Base-by-base conservation (phyloP, 2,329 filamentous ascomycete genomes). In the Aspergillus arachidicola region DNA sequence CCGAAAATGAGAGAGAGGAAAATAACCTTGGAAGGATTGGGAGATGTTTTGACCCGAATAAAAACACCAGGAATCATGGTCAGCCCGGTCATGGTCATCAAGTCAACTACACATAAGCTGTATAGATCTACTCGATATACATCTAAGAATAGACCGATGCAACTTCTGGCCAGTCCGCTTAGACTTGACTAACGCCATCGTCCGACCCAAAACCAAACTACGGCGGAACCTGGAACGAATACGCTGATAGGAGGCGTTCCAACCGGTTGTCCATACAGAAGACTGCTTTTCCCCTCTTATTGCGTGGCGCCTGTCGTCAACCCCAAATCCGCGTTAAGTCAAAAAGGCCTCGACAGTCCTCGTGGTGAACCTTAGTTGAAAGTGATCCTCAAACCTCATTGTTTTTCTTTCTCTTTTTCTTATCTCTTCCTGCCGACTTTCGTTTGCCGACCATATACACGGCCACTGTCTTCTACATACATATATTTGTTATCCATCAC, bases 241-340 rank as follows among this genome's bases (percentile, higher is more conserved):
- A 55, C 60, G 59, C 62, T 65, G 66, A 69, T 67, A 66, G 65
- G 63, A 66, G 61, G 61, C 32, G 62, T 66, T 64, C 59, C 58
- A 66, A 57, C 19, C 51, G 11, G 12, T 59, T 30, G 58, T 43
- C 58, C 60, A 57, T 63, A 43, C 64, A 63, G 38, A 45, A 41
- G 54, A 48, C 32, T 56, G 48, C 55, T 48, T 43, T 57, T 41
- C 48, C 62, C 64, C 60, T 64, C 61, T 64, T 41, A 69, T 73
- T 73, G 72, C 71, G 72, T 73, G 72, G 70, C 72, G 67, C 55
- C 63, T 65, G 68, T 68, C 67, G 69, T 71, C 71, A 69, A 71
- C 59, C 55, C 58, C 60, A 59, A 54, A 46, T 54, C 60, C 38
- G 14, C 23, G 61, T 57, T 45, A 60, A 66, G 56, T 67, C 65